Evolutionary conservation across 345 rosid genomes (phyloP), one percentile per base, ranked within the genome.

Genomic region (Acer negundo): DNA sequence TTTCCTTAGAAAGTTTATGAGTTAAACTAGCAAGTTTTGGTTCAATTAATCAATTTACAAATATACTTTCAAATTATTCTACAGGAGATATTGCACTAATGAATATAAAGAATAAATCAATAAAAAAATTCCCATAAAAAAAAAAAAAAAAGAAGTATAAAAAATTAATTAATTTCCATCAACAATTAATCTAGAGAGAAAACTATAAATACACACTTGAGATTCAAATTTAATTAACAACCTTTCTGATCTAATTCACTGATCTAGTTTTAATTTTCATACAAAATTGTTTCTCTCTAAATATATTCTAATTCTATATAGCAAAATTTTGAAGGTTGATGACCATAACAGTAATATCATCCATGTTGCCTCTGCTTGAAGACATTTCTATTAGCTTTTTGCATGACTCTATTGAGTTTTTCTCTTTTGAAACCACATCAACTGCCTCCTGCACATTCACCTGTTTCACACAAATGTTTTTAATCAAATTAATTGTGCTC

Each of bases 381-480:
- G 92, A 82, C 15, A 82, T 62, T 3, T 86, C 79, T 22, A 86
- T 78, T 11, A 89, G 86, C 80, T 84, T 84, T 72, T 76, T 85
- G 79, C 92, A 89, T 10, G 85, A 77, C 8, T 75, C 78, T 44
- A 70, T 9, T 65, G 80, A 78, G 20, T 56, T 70, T 20, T 38
- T 72, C 40, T 77, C 80, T 55, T 55, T 61, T 15, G 72, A 75
- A 64, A 84, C 87, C 66, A 77, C 72, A 72, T 89, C 89, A 15
- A 89, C 92, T 28, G 89, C 92, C 77, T 87, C 90, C 75, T 89
- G 87, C 23, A 74, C 85, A 1, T 77, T 67, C 2, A 88, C 89
- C 91, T 88, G 85, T 65, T 53, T 22, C 5, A 40, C 23, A 40
- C 17, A 55, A 53, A 35, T 35, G 38, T 35, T 35, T 35, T 35